Conservation (phyloP, 1,284 basidiomycete genomes). For the Termitomyces sp. region DNA sequence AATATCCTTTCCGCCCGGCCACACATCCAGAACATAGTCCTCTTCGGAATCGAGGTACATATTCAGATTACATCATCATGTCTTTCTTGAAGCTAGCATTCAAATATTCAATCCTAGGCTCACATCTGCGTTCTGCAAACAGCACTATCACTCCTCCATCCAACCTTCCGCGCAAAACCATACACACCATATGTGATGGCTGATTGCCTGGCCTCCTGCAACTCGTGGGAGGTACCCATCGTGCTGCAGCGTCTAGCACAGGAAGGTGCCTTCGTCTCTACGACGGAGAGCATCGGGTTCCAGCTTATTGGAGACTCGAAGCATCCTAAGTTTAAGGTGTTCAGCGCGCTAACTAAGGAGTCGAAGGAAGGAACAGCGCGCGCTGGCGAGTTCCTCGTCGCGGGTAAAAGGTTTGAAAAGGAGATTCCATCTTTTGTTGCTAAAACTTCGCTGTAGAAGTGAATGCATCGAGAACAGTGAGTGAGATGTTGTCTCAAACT, state of each 20-base stretch:
- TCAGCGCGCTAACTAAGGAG: conserved; percentile 73
- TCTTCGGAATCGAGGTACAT: conserved; percentile 83
- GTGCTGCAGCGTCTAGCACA: conserved; percentile 66
- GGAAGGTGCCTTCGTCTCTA: conserved; percentile 73
- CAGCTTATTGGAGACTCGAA: conserved; percentile 75
- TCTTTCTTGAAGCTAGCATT: not conserved
- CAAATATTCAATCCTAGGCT: conserved; percentile 40
- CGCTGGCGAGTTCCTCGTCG: conserved; percentile 31
- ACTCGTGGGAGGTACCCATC: conserved; percentile 62
- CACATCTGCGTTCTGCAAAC: conserved; percentile 91
- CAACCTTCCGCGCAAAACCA: conserved; percentile 15
- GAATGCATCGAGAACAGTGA: not conserved
- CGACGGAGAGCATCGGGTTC: conserved; percentile 80
- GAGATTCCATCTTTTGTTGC: not conserved
- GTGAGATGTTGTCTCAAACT: not conserved
- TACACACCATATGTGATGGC: conserved; percentile 59
- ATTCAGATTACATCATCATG: not conserved
- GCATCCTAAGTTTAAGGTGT: conserved; percentile 67
- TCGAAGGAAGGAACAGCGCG: conserved; percentile 59
- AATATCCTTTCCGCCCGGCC: conserved; percentile 44
- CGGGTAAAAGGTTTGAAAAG: not conserved
- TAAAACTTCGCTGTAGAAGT: conserved; percentile 8
- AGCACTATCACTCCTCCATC: conserved; percentile 54
- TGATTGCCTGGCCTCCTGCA: conserved; percentile 83
- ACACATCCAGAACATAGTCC: conserved; percentile 55